These are phyloP conservation scores for Apiospora hydei DNA, from an alignment of 2,329 filamentous ascomycete species.

Conservation along the genomic window DNA sequence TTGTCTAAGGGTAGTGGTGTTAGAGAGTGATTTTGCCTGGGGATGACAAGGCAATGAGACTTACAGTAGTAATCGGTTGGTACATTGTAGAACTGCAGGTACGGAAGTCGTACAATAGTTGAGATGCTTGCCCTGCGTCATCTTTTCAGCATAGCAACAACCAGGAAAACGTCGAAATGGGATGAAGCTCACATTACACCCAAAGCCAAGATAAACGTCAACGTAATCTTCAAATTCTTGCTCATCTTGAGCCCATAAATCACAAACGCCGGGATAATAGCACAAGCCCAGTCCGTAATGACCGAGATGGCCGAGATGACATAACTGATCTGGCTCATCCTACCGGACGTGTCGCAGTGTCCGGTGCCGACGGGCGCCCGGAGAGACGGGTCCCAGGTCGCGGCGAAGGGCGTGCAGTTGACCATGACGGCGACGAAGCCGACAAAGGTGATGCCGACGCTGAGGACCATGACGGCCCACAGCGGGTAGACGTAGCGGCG, in stretches of 20 bases:
- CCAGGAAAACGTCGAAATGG: conserved; percentile 28
- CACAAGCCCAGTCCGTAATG: conserved; percentile 23
- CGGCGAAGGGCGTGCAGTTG: conserved; percentile 31
- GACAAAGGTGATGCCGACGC: conserved; percentile 23
- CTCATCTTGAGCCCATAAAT: not conserved
- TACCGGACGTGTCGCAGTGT: conserved; percentile 6
- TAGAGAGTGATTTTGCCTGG: not conserved
- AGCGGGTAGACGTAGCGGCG: conserved; percentile 31
- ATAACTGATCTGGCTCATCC: conserved; percentile 21
- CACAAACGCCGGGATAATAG: not conserved
- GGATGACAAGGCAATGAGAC: not conserved
- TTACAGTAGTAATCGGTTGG: conserved; percentile 29
- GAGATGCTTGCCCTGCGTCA: conserved; percentile 29
- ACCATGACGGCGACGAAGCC: conserved; percentile 27
- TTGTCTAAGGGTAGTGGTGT: not conserved
- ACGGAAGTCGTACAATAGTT: conserved; percentile 30
- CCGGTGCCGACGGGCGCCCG: conserved; percentile 7
- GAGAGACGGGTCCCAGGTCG: conserved; percentile 27
- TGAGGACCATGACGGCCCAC: conserved; percentile 31
- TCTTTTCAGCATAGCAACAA: conserved; percentile 18
- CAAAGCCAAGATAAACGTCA: not conserved
- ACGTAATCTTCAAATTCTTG: not conserved
- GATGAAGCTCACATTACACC: conserved; percentile 27
- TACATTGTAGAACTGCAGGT: conserved; percentile 20
- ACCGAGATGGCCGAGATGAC: conserved; percentile 29